Conservation (phyloP, 768 basidiomycete genomes). For the Lentinula raphanica region DNA sequence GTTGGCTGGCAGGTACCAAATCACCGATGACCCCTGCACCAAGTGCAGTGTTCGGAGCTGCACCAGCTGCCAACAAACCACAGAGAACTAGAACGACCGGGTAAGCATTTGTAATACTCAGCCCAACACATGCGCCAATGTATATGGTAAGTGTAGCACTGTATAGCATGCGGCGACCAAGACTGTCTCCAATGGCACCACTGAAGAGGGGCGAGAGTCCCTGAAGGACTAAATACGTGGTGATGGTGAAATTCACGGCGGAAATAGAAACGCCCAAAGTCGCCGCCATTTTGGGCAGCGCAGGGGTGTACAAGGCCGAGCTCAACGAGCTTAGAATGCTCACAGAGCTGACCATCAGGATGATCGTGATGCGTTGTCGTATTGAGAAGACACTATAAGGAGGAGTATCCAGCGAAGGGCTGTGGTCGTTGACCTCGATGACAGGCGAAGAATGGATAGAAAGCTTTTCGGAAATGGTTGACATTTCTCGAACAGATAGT, state of each 20-base stretch:
- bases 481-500: no score
- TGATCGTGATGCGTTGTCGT: background rate
- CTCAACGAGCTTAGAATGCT: background rate
- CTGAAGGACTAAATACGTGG: constrained; percentile 1
- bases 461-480: background rate
- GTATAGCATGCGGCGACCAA: constrained; percentile 3
- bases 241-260: background rate
- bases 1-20: background rate
- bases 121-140: background rate
- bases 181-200: background rate
- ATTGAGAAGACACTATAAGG: background rate
- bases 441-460: background rate
- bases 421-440: background rate
- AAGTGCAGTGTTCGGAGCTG: background rate
- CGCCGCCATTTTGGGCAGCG: background rate
- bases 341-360: constrained; percentile 1
- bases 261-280: constrained; percentile 4
- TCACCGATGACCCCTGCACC: constrained; percentile 4
- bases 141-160: background rate
- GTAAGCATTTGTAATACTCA: background rate
- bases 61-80: background rate
- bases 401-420: background rate
- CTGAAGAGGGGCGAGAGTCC: constrained; percentile 1
- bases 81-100: background rate
- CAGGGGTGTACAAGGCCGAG: constrained; percentile 2